Conservation (phyloP, 1,139 yeast species). For the Candida labiduridarum region DNA sequence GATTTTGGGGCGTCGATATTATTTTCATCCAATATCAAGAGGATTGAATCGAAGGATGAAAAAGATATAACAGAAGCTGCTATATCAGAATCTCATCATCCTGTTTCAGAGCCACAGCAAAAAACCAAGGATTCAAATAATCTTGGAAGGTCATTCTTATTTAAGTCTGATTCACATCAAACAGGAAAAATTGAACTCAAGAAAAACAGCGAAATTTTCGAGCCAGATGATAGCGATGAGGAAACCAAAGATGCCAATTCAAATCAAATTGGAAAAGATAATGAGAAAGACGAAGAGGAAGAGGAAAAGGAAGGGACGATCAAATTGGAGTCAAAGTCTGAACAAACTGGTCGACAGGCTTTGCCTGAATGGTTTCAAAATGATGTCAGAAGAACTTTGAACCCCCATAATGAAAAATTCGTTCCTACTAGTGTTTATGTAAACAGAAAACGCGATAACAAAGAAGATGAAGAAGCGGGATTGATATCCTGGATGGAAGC, state of each 20-base stretch:
- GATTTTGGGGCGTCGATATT: constrained; percentile 18
- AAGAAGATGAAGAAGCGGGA: constrained; percentile 52
- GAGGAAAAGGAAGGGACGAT: background rate
- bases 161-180: constrained; percentile 9
- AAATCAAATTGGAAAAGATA: too few relatives aligned
- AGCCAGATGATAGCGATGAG: constrained; percentile 13
- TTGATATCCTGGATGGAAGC: constrained; percentile 53
- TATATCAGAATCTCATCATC: background rate
- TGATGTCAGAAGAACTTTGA: constrained; percentile 18
- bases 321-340: background rate
- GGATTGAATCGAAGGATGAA: background rate
- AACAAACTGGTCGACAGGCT: constrained; percentile 9
- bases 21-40: constrained; percentile 9
- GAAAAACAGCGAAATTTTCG: constrained; percentile 9
- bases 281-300: background rate
- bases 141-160: constrained; percentile 15
- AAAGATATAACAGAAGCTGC: background rate
- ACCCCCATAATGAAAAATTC: constrained; percentile 18
- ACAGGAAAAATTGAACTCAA: constrained; percentile 11
- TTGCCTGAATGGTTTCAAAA: constrained; percentile 39
- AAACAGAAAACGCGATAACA: constrained; percentile 12
- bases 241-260: constrained; percentile 5
- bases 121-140: background rate
- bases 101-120: background rate
- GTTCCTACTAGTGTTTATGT: constrained; percentile 10